A percentile compares a stretch with the other conserved stretches of the same genome.
Conservation (phyloP, 495 filamentous ascomycete genomes). For the Penicillium samsonianum region DNA sequence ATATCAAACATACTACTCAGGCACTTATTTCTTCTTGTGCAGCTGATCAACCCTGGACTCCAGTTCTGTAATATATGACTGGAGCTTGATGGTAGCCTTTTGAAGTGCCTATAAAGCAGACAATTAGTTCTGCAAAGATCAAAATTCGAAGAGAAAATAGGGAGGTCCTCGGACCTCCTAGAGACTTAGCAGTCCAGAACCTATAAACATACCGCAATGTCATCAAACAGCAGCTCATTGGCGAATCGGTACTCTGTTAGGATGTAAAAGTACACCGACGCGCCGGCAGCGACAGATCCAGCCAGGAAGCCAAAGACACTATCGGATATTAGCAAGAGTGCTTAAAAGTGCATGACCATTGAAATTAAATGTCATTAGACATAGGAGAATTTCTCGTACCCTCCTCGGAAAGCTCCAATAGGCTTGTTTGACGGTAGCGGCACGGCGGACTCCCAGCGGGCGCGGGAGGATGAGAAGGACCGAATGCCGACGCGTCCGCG, state of each 20-base stretch:
- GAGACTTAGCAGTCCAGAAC: background rate
- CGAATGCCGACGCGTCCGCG: conserved; percentile 31
- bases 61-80: conserved; percentile 75
- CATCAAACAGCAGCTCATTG: conserved; percentile 91
- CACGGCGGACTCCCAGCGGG: conserved; percentile 34
- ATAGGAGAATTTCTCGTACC: conserved; percentile 54
- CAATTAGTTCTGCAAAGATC: conserved; percentile 7
- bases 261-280: conserved; percentile 85
- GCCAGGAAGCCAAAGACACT: conserved; percentile 94
- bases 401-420: conserved; percentile 88
- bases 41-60: conserved; percentile 78
- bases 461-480: conserved; percentile 41
- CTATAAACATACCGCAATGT: conserved; percentile 79
- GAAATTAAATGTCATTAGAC: background rate
- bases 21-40: conserved; percentile 60
- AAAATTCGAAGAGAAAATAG: conserved; percentile 11
- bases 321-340: conserved; percentile 5
- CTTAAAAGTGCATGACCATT: background rate
- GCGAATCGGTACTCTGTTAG: conserved; percentile 89
- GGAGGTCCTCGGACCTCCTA: background rate
- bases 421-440: conserved; percentile 73
- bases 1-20: background rate
- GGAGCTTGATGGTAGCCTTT: conserved; percentile 80
- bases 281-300: conserved; percentile 76
- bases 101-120: conserved; percentile 69